phyloP scores from a whole-genome alignment of 1,139 yeast genomes.

The Meyerozyma smithsonii region DNA sequence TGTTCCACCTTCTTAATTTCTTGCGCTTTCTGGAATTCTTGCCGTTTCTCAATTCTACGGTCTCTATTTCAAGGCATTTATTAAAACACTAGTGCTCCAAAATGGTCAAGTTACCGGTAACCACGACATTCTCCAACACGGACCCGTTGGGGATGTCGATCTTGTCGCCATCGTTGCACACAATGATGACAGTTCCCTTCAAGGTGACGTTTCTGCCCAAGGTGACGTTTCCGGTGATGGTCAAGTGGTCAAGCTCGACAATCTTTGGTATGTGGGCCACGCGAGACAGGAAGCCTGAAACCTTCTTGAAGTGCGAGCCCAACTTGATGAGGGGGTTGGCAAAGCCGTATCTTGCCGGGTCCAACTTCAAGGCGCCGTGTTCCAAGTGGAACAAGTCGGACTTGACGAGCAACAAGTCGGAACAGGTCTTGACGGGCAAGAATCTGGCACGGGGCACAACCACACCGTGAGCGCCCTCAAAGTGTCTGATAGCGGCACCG shows the following conservation, averaged over 20 bases:
- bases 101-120: slow-evolving; percentile 93
- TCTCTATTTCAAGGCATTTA: neutral
- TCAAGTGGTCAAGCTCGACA: slow-evolving; percentile 92
- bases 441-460: slow-evolving; percentile 97
- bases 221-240: slow-evolving; percentile 93
- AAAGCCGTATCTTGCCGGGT: slow-evolving; percentile 78
- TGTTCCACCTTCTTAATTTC: neutral
- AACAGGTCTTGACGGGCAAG: slow-evolving; percentile 96
- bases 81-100: slow-evolving; percentile 72
- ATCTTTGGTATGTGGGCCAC: slow-evolving; percentile 95
- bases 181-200: slow-evolving; percentile 96
- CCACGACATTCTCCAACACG: slow-evolving; percentile 89
- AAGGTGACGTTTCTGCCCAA: slow-evolving; percentile 87
- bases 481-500: slow-evolving; percentile 98
- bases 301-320: slow-evolving; percentile 96
- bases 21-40: neutral
- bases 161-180: slow-evolving; percentile 94
- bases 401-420: slow-evolving; percentile 89
- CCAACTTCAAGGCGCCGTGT: slow-evolving; percentile 86
- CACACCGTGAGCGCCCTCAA: slow-evolving; percentile 93
- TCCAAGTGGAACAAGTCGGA: slow-evolving; percentile 90
- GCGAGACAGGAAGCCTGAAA: slow-evolving; percentile 82
- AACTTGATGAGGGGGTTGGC: slow-evolving; percentile 92
- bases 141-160: slow-evolving; percentile 97
- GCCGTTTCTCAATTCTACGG: neutral